phyloP scores from a whole-genome alignment of 2,329 filamentous ascomycete species.

The Cladobotryum protrusum region DNA sequence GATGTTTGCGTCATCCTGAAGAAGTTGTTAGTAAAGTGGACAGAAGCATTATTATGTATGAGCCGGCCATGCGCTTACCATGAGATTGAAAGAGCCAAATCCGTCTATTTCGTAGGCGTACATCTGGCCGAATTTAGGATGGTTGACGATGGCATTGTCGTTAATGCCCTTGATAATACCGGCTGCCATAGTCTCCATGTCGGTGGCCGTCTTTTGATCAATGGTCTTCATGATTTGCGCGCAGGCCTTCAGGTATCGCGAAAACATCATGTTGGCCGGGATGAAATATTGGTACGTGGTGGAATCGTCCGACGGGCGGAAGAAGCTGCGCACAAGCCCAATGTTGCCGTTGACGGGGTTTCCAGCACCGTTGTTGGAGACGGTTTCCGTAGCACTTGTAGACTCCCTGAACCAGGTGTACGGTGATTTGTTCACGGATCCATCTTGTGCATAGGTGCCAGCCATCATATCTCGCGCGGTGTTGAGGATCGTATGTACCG shows the following conservation, averaged over 20 bases:
- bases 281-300: constrained; percentile 82
- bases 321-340: constrained; percentile 78
- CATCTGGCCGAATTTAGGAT: constrained; percentile 56
- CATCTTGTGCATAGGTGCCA: constrained; percentile 62
- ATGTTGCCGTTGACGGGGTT: constrained; percentile 75
- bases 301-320: constrained; percentile 84
- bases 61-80: constrained; percentile 32
- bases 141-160: constrained; percentile 59
- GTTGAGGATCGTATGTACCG: constrained; percentile 62
- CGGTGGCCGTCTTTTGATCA: constrained; percentile 44
- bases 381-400: constrained; percentile 70
- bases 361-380: constrained; percentile 68
- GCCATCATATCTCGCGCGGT: constrained; percentile 65
- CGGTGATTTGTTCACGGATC: constrained; percentile 48
- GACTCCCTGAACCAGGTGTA: constrained; percentile 77
- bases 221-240: constrained; percentile 39
- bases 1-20: constrained; percentile 55
- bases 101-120: constrained; percentile 68
- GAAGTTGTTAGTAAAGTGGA: constrained; percentile 3
- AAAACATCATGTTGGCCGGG: constrained; percentile 83
- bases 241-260: constrained; percentile 51
- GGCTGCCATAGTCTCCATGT: constrained; percentile 53
- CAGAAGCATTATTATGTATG: neutral
- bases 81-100: constrained; percentile 53
- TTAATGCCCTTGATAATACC: constrained; percentile 59